These are phyloP conservation scores for Fusarium musae DNA, from an alignment of 2,329 filamentous ascomycete species.

Conservation along the genomic window DNA sequence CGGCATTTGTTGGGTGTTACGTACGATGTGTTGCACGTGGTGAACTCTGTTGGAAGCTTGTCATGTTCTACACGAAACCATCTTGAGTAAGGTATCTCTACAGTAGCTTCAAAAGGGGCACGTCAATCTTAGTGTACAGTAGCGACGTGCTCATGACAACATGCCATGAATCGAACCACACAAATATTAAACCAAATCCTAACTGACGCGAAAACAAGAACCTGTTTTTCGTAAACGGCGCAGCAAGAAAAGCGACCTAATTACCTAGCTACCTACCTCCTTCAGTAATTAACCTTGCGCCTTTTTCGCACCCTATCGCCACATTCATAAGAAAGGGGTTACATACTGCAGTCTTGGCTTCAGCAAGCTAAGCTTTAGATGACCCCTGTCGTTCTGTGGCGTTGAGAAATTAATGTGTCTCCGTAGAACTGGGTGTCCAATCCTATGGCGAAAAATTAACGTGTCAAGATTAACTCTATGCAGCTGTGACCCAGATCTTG, in stretches of 20 bases:
- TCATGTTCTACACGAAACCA: neutral
- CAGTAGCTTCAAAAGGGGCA: neutral
- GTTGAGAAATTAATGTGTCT: constrained; percentile 3
- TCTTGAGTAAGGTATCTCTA: neutral
- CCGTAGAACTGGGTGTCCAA: constrained; percentile 1
- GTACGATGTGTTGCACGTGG: neutral
- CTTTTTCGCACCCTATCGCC: neutral
- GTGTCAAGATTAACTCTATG: constrained; percentile 28
- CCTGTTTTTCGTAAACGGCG: neutral
- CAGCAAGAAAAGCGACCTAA: neutral
- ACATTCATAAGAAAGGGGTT: neutral
- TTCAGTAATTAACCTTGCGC: neutral
- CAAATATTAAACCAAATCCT: neutral
- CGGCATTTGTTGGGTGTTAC: neutral
- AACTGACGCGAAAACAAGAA: neutral
- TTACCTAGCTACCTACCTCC: neutral
- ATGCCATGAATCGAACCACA: constrained; percentile 16
- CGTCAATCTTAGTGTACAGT: neutral
- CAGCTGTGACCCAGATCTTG: constrained; percentile 2
- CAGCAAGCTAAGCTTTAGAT: constrained; percentile 16
- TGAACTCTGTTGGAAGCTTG: neutral
- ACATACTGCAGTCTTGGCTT: neutral
- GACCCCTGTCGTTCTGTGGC: neutral
- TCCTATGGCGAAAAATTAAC: constrained; percentile 8
- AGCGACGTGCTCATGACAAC: neutral